A percentile compares a stretch with the other conserved stretches of the same genome.
These are phyloP conservation scores for Vaccinium darrowii DNA, from an alignment of 148 eudicot genomes.

Conservation along the genomic window DNA sequence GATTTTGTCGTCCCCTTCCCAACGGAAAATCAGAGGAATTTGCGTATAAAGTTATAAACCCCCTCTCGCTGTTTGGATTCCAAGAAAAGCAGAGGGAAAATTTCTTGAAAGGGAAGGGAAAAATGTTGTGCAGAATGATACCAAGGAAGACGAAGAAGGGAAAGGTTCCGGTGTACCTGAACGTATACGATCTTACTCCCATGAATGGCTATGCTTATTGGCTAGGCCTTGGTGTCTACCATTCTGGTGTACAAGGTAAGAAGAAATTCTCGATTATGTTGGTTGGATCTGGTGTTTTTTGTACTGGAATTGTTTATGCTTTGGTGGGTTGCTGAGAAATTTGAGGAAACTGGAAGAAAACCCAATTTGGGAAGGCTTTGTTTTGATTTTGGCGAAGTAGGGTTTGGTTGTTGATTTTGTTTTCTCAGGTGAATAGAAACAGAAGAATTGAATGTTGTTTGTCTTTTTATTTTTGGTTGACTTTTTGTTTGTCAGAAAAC, in stretches of 20 bases:
- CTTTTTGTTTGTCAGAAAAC: not conserved
- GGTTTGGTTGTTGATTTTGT: not conserved
- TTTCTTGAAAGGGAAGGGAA: not conserved
- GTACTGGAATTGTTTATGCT: not conserved
- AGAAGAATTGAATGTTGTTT: not conserved
- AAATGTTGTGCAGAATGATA: slow-evolving; percentile 63
- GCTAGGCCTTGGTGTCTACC: slow-evolving; percentile 84
- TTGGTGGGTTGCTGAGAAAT: slow-evolving; percentile 10
- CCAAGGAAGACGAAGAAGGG: slow-evolving; percentile 66
- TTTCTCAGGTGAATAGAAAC: not conserved
- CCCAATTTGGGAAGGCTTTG: not conserved
- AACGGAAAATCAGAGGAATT: not conserved
- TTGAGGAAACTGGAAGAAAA: not conserved
- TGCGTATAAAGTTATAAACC: not conserved
- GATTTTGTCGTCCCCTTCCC: slow-evolving; percentile 26
- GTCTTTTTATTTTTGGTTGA: not conserved
- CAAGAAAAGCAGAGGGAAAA: not conserved
- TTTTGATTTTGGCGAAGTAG: not conserved
- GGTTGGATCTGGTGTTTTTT: not conserved
- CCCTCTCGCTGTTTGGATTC: not conserved
- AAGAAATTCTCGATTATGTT: not conserved
- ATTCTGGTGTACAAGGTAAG: slow-evolving; percentile 86
- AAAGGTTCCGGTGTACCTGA: slow-evolving; percentile 67
- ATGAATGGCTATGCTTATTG: slow-evolving; percentile 40
- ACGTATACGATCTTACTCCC: slow-evolving; percentile 87